phyloP scores from a whole-genome alignment of 257 asterid genomes.

The Solanum lignicaule region DNA sequence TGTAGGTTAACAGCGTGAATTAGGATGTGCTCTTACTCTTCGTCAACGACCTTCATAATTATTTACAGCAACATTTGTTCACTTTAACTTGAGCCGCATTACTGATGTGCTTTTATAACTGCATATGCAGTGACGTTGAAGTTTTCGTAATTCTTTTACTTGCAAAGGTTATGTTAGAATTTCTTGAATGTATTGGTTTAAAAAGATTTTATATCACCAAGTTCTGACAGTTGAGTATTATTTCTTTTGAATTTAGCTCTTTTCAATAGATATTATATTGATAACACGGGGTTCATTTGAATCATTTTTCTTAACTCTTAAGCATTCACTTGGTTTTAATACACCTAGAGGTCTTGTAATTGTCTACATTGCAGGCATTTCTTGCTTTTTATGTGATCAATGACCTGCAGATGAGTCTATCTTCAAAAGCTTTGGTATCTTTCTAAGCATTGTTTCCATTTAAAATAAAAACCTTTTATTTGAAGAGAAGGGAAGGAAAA shows the following conservation, averaged over 20 bases:
- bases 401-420: conserved; percentile 71
- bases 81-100: too few relatives aligned
- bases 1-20: too few relatives aligned
- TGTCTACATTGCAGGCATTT: conserved; percentile 36
- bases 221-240: conserved; percentile 68
- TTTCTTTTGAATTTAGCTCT: not conserved
- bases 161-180: conserved; percentile 41
- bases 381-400: conserved; percentile 76
- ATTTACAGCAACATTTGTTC: too few relatives aligned
- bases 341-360: not conserved
- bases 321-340: not conserved
- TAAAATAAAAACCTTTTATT: not conserved
- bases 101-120: too few relatives aligned
- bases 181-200: conserved; percentile 77
- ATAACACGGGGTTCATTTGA: not conserved
- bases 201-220: conserved; percentile 63
- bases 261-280: not conserved
- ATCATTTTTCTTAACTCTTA: not conserved
- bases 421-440: conserved; percentile 75
- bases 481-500: not conserved
- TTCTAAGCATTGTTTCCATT: not conserved
- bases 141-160: too few relatives aligned
- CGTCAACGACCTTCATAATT: too few relatives aligned
- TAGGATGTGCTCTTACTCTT: too few relatives aligned
- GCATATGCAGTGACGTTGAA: too few relatives aligned